Percentiles rank a stretch among this genome's conserved stretches.
phyloP scores from a whole-genome alignment of 2,329 filamentous ascomycete species.

The Paecilomyces formosus region DNA sequence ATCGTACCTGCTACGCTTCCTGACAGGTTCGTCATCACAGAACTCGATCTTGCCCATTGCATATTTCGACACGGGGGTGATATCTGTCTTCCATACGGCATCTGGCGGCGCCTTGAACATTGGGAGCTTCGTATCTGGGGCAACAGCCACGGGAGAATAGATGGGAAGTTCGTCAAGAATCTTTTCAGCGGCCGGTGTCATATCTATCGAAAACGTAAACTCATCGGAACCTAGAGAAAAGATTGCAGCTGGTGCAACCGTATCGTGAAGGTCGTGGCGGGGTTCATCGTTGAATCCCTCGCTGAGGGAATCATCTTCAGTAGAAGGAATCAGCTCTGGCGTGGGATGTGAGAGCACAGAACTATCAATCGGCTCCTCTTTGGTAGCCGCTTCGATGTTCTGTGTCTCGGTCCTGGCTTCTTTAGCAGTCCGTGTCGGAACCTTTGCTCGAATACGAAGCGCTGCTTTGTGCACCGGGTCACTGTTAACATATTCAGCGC shows the following conservation, averaged over 20 bases:
- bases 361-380: conserved; percentile 26
- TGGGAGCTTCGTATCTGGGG: conserved; percentile 51
- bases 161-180: conserved; percentile 74
- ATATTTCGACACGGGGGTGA: conserved; percentile 79
- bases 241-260: conserved; percentile 62
- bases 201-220: conserved; percentile 69
- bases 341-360: conserved; percentile 44
- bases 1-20: conserved; percentile 74
- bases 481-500: conserved; percentile 71
- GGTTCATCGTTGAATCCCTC: conserved; percentile 40
- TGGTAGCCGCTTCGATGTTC: conserved; percentile 20
- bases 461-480: conserved; percentile 54
- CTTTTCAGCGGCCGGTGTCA: conserved; percentile 66
- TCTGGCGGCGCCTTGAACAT: conserved; percentile 59
- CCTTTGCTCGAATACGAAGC: conserved; percentile 57
- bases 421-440: conserved; percentile 17
- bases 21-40: conserved; percentile 55
- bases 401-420: conserved; percentile 17
- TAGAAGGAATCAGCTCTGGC: conserved; percentile 60
- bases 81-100: conserved; percentile 65
- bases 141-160: conserved; percentile 55
- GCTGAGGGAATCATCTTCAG: conserved; percentile 51
- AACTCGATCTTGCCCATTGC: conserved; percentile 73
- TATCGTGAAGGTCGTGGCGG: conserved; percentile 34
- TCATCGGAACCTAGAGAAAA: conserved; percentile 78